A percentile compares a stretch with the other conserved stretches of the same genome.
phyloP scores from a whole-genome alignment of 495 filamentous ascomycete genomes.

The Neurospora sp. region DNA sequence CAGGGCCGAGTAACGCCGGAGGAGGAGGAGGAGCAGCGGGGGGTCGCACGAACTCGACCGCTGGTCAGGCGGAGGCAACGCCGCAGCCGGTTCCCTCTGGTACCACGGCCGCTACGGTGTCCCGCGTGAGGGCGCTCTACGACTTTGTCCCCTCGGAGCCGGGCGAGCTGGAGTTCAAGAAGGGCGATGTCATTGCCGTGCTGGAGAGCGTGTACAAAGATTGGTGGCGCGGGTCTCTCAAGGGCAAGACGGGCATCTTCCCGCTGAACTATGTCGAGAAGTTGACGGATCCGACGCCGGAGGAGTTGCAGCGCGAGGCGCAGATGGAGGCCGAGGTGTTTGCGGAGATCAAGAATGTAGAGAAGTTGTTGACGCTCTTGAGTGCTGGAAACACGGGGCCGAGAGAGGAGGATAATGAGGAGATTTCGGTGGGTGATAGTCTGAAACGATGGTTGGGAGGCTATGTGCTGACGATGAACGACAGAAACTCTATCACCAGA shows the following conservation, averaged over 20 bases:
- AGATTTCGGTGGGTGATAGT: constrained; percentile 59
- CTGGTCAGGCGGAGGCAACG: constrained; percentile 22
- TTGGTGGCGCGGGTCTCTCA: constrained; percentile 96
- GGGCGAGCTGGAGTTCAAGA: constrained; percentile 90
- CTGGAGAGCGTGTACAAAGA: constrained; percentile 97
- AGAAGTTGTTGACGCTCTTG: constrained; percentile 86
- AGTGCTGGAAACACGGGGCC: constrained; percentile 90
- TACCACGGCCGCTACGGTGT: constrained; percentile 96
- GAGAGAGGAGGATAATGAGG: constrained; percentile 80
- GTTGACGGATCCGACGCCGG: constrained; percentile 82
- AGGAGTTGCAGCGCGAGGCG: constrained; percentile 90
- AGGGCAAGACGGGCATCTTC: constrained; percentile 94
- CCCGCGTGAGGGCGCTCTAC: constrained; percentile 83
- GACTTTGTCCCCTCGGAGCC: constrained; percentile 92
- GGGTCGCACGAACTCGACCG: constrained; percentile 6
- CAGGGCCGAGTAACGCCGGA: neutral
- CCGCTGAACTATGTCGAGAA: constrained; percentile 99
- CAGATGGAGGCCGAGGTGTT: constrained; percentile 98
- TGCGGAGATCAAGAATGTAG: constrained; percentile 96
- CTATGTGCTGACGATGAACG: neutral
- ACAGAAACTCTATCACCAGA: constrained; percentile 83
- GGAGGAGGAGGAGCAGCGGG: constrained; percentile 9
- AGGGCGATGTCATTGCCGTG: constrained; percentile 95
- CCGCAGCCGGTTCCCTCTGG: constrained; percentile 35
- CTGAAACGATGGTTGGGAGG: neutral